Percentiles rank a stretch among this genome's conserved stretches.
Conservation (phyloP, 495 filamentous ascomycete species). For the Hyaloscypha hepaticicola region DNA sequence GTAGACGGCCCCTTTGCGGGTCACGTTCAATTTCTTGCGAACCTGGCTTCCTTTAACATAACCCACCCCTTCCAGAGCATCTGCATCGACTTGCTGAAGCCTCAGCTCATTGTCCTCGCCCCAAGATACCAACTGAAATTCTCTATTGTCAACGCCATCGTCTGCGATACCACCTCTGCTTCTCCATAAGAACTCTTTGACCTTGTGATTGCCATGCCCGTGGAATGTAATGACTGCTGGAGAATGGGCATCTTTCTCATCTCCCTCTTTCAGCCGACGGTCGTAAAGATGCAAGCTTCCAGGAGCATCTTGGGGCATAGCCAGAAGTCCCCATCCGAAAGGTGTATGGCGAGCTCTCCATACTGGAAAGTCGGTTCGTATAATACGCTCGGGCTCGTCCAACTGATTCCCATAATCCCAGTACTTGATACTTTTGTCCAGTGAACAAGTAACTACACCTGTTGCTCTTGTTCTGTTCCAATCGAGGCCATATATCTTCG, state of each 20-base stretch:
- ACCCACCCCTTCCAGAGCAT: conserved; percentile 69
- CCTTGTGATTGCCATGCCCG: conserved; percentile 76
- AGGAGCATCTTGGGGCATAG: conserved; percentile 89
- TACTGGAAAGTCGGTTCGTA: conserved; percentile 80
- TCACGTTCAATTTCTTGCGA: conserved; percentile 67
- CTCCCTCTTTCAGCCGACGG: conserved; percentile 20
- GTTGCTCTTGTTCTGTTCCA: conserved; percentile 79
- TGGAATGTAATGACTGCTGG: conserved; percentile 52
- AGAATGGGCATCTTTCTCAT: conserved; percentile 24
- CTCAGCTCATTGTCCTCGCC: conserved; percentile 80
- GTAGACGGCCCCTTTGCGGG: conserved; percentile 81
- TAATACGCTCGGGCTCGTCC: conserved; percentile 68
- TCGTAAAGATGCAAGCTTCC: conserved; percentile 86
- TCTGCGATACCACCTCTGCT: conserved; percentile 67
- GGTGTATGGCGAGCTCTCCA: conserved; percentile 95
- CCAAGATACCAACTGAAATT: conserved; percentile 94
- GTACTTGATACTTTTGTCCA: conserved; percentile 91
- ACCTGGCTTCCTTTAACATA: conserved; percentile 67
- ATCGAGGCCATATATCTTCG: conserved; percentile 94
- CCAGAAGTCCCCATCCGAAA: conserved; percentile 81
- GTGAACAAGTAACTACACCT: conserved; percentile 78
- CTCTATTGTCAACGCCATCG: conserved; percentile 77
- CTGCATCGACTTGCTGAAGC: conserved; percentile 69
- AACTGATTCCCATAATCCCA: conserved; percentile 75
- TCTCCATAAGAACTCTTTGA: conserved; percentile 94